phyloP scores from a whole-genome alignment of 2,329 filamentous ascomycete species.

The Xylaria sp. region DNA sequence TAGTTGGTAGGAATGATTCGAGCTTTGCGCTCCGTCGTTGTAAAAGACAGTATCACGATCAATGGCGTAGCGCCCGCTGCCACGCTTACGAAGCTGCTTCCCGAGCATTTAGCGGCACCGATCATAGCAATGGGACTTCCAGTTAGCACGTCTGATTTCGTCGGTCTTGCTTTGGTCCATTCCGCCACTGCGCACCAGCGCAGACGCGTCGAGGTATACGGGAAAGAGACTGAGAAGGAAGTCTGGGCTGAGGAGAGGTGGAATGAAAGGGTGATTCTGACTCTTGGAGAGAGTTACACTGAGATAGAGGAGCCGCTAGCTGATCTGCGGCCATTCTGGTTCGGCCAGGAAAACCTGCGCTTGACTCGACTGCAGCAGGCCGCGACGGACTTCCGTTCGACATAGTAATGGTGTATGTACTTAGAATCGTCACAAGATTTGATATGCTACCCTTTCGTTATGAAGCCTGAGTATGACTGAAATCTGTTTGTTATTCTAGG shows the following conservation, averaged over 20 bases:
- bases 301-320: constrained; percentile 43
- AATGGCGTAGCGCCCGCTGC: constrained; percentile 47
- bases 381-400: constrained; percentile 5
- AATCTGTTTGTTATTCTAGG: not conserved
- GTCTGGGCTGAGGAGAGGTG: constrained; percentile 33
- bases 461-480: too few relatives aligned
- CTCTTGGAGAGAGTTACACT: constrained; percentile 44
- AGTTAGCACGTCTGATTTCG: constrained; percentile 42
- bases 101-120: constrained; percentile 32
- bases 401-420: too few relatives aligned
- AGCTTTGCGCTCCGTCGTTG: constrained; percentile 39
- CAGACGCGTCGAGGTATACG: constrained; percentile 44
- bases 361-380: constrained; percentile 41
- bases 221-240: constrained; percentile 39
- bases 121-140: constrained; percentile 42
- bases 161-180: constrained; percentile 45
- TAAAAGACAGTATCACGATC: constrained; percentile 43
- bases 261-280: constrained; percentile 45
- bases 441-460: too few relatives aligned
- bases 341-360: constrained; percentile 40
- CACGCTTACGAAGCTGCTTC: constrained; percentile 42
- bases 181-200: constrained; percentile 45
- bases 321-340: constrained; percentile 38
- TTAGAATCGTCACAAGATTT: too few relatives aligned
- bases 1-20: constrained; percentile 42